Evolutionary conservation across 768 basidiomycete genomes (phyloP).

Genomic region (Amanita fuliginea): DNA sequence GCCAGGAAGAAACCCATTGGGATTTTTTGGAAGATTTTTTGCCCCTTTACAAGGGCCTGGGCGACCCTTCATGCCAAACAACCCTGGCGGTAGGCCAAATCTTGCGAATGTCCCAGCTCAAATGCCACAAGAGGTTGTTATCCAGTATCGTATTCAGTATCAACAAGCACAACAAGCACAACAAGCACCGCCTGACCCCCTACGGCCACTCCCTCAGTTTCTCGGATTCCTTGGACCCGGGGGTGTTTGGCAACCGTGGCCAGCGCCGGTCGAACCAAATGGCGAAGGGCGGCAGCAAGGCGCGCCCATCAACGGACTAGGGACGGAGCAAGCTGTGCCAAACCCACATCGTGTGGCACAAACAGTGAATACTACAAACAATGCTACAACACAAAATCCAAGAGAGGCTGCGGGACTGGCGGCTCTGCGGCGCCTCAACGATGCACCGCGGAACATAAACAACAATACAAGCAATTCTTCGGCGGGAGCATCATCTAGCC

Average conservation of each 20-base stretch:
- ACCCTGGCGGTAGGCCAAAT: conserved; percentile 8
- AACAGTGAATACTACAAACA: conserved; percentile 1
- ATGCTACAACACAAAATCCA: conserved; percentile 11
- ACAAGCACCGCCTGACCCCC: conserved; percentile 17
- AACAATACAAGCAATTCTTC: not conserved
- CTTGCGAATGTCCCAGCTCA: conserved; percentile 26
- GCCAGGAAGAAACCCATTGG: conserved; percentile 35
- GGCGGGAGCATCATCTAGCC: not conserved
- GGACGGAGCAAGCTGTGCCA: conserved; percentile 3
- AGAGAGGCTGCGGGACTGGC: conserved; percentile 54
- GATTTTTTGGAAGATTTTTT: conserved; percentile 46
- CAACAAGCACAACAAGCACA: conserved; percentile 21
- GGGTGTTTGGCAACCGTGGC: conserved; percentile 60
- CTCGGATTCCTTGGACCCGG: conserved; percentile 55
- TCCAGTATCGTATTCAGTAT: conserved; percentile 57
- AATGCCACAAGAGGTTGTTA: conserved; percentile 35
- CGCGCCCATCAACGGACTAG: not conserved
- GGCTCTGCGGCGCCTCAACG: conserved; percentile 40
- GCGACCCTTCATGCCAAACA: not conserved
- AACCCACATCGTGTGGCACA: conserved; percentile 4
- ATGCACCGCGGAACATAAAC: conserved; percentile 4
- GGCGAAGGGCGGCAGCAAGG: conserved; percentile 2
- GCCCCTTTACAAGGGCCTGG: conserved; percentile 30
- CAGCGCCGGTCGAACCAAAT: conserved; percentile 19
- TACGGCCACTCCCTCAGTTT: conserved; percentile 42